Conservation (phyloP, 148 eudicot species). For the Arctostaphylos glauca region DNA sequence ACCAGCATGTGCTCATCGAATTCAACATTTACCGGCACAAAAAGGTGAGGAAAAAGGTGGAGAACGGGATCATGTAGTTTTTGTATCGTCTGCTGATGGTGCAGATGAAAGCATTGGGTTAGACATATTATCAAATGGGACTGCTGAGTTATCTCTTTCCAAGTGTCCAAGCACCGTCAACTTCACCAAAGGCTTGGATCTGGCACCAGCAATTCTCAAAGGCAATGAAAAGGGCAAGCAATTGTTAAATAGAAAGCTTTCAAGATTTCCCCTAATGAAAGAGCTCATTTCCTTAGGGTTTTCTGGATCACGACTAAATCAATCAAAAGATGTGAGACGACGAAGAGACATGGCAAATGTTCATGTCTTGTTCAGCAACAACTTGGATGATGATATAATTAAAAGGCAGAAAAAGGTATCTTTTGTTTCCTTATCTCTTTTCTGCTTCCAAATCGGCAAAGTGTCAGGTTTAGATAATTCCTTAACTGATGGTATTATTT, state of each 20-base stretch:
- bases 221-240: conserved; percentile 18
- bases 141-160: background rate
- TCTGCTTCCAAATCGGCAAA: background rate
- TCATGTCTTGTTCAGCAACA: conserved; percentile 61
- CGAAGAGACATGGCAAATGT: conserved; percentile 42
- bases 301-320: conserved; percentile 38
- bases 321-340: conserved; percentile 41
- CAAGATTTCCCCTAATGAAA: conserved; percentile 41
- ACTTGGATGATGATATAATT: conserved; percentile 34
- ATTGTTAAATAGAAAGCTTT: conserved; percentile 24
- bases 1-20: conserved; percentile 26
- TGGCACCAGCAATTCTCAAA: conserved; percentile 11
- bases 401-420: conserved; percentile 63
- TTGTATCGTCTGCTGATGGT: conserved; percentile 13
- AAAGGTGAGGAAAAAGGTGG: conserved; percentile 11
- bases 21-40: conserved; percentile 16
- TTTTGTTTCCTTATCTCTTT: background rate
- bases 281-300: conserved; percentile 59
- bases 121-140: conserved; percentile 18
- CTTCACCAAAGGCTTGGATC: background rate
- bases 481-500: background rate
- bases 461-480: background rate
- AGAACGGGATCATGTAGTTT: conserved; percentile 9
- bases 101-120: conserved; percentile 9
- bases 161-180: conserved; percentile 11